These are phyloP conservation scores for Silene latifolia DNA, from an alignment of 148 eudicot genomes.

Conservation along the genomic window DNA sequence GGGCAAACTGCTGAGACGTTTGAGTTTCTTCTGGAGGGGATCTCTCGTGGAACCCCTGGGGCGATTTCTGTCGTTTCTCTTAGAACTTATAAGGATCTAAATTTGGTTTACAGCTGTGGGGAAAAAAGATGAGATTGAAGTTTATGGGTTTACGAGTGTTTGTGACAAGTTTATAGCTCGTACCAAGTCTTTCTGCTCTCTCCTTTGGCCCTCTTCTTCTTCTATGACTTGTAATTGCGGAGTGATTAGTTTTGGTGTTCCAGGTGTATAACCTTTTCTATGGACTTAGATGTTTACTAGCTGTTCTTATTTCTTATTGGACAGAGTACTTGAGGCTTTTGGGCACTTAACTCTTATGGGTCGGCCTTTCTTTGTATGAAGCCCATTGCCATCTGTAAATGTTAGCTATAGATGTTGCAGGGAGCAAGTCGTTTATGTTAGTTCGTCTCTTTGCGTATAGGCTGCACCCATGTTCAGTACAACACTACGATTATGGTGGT, in stretches of 20 bases:
- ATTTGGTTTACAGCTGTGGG: neutral
- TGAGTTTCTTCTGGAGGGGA: too few species aligned
- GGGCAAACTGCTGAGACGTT: too few species aligned
- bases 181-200: too few species aligned
- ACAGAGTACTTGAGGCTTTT: neutral
- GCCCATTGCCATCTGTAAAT: neutral
- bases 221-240: neutral
- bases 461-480: neutral
- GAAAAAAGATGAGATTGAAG: neutral
- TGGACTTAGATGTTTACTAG: neutral
- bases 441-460: neutral
- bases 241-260: neutral
- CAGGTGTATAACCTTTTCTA: neutral
- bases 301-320: neutral
- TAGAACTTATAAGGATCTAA: neutral
- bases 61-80: neutral
- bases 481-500: neutral
- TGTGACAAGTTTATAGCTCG: neutral
- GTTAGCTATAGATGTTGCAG: neutral
- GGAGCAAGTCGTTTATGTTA: neutral
- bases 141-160: neutral
- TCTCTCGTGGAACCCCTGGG: too few species aligned
- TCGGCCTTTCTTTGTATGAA: too few species aligned
- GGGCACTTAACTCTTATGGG: neutral
- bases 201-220: neutral